phyloP scores from a whole-genome alignment of 305 asterid genomes.

The Ajuga reptans region DNA sequence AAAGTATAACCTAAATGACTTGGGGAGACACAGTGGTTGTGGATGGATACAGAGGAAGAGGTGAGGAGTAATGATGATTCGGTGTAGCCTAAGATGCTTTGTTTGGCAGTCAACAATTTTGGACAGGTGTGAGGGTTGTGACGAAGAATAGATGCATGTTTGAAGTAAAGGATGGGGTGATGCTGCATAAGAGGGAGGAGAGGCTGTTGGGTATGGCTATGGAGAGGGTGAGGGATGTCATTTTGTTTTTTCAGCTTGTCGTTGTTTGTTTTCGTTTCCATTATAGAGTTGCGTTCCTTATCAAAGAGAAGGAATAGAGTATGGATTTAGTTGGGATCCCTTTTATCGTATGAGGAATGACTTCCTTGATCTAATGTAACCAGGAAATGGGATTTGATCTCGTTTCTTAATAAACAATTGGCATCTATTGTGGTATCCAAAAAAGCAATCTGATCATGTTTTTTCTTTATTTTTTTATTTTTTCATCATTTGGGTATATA shows the following conservation, averaged over 20 bases:
- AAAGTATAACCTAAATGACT: background rate
- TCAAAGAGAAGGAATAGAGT: background rate
- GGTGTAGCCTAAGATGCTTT: constrained; percentile 4
- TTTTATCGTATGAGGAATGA: background rate
- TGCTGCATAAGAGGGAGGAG: background rate
- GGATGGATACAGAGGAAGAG: background rate
- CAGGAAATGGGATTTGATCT: constrained; percentile 1
- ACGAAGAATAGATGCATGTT: too few species aligned
- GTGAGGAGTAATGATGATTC: background rate
- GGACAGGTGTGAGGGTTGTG: background rate
- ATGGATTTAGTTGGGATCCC: background rate
- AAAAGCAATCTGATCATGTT: background rate
- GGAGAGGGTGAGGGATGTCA: background rate
- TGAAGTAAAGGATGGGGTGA: too few species aligned
- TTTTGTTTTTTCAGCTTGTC: background rate
- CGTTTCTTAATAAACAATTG: background rate
- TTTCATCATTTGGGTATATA: background rate
- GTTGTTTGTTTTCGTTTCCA: too few species aligned
- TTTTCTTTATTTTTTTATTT: background rate
- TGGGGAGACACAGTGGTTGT: background rate
- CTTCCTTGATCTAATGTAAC: background rate
- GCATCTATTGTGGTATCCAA: constrained; percentile 4
- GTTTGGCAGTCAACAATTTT: background rate
- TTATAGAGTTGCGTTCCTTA: background rate
- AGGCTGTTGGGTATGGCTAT: constrained; percentile 3